Evolutionary conservation across 1,284 basidiomycete genomes (phyloP).

Genomic region (Rugosomyces carneus): DNA sequence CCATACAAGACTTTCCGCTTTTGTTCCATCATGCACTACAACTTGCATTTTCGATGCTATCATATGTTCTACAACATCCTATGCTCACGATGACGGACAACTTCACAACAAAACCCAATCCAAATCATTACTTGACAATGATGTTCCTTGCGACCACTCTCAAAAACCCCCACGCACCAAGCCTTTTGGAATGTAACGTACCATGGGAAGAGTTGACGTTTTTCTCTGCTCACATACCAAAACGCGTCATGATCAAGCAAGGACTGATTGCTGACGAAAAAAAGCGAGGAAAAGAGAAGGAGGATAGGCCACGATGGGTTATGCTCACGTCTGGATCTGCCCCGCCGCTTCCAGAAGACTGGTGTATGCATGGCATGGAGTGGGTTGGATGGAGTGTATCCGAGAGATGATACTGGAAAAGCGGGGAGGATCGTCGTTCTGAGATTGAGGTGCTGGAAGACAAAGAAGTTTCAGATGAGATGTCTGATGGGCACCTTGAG

Average conservation of each 20-base stretch:
- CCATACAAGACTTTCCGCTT: conserved; percentile 41
- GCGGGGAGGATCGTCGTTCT: conserved; percentile 53
- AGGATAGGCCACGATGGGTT: conserved; percentile 39
- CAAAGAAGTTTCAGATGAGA: conserved; percentile 47
- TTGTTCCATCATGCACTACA: conserved; percentile 71
- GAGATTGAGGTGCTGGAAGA: conserved; percentile 80
- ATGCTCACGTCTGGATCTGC: conserved; percentile 60
- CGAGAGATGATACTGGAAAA: conserved; percentile 89
- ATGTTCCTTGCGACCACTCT: conserved; percentile 79
- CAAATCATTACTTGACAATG: conserved; percentile 86
- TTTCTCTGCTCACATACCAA: conserved; percentile 28
- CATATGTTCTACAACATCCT: conserved; percentile 64
- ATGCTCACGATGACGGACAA: conserved; percentile 47
- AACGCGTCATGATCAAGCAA: conserved; percentile 21
- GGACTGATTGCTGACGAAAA: conserved; percentile 25
- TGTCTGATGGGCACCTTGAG: conserved; percentile 77
- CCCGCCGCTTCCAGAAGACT: conserved; percentile 88
- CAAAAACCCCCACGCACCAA: conserved; percentile 56
- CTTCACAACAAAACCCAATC: conserved; percentile 48
- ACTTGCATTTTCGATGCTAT: conserved; percentile 77
- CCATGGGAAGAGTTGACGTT: conserved; percentile 82
- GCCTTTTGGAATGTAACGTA: conserved; percentile 66
- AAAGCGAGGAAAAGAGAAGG: conserved; percentile 9
- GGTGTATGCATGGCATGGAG: conserved; percentile 91
- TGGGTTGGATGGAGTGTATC: conserved; percentile 89